Conservation (phyloP, 352 stramenopile species). For the Phytophthora rubi region DNA sequence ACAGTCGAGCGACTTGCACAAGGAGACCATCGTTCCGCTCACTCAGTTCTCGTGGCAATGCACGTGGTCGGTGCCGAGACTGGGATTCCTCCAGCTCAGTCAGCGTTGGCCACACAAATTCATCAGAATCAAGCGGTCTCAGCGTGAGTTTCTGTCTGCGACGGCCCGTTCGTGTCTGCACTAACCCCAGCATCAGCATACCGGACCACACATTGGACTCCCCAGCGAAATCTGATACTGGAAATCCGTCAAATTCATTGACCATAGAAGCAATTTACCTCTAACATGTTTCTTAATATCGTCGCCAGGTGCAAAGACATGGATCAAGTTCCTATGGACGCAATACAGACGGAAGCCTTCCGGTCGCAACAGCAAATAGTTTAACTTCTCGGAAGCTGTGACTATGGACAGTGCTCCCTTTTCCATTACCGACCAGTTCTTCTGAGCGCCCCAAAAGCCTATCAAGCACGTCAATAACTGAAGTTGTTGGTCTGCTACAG, state of each 20-base stretch:
- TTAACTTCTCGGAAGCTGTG: slow-evolving; percentile 1
- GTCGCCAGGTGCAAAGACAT: slow-evolving; percentile 3
- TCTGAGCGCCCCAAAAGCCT: background rate
- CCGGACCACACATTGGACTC: background rate
- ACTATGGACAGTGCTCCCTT: slow-evolving; percentile 12
- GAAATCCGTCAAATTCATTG: slow-evolving; percentile 2
- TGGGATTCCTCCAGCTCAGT: background rate
- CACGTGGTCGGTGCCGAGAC: background rate
- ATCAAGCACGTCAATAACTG: background rate
- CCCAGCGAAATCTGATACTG: background rate
- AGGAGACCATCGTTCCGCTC: background rate
- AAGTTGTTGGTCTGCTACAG: background rate
- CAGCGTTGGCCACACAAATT: slow-evolving; percentile 1
- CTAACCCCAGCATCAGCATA: background rate
- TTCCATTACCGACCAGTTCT: slow-evolving; percentile 4
- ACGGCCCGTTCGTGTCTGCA: background rate
- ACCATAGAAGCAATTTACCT: background rate
- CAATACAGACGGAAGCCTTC: slow-evolving; percentile 1
- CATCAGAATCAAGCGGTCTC: background rate
- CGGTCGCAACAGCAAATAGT: background rate
- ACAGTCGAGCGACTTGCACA: background rate
- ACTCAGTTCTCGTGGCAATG: background rate
- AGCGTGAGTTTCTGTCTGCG: too few species aligned
- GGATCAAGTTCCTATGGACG: slow-evolving; percentile 1
- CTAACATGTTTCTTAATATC: slow-evolving; percentile 7